Evolutionary conservation across 768 basidiomycete species (phyloP), one percentile per base, ranked within the genome.

Genomic region (Macrolepiota fuliginosa): DNA sequence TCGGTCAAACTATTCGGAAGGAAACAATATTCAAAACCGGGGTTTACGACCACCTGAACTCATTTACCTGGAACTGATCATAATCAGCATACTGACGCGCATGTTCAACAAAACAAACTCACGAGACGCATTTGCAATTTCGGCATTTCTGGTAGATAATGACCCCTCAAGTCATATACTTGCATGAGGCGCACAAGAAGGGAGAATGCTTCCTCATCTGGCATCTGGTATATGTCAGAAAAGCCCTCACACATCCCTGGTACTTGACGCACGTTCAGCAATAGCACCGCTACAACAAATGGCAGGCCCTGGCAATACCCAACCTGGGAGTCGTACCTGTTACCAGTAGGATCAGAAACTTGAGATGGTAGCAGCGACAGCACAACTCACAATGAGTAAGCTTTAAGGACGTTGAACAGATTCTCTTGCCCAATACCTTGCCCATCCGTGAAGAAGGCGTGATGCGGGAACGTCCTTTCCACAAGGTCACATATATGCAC

Each of bases 81-180:
- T 32, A 3, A 32, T 32, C 3, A 32, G 29, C 70, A 60, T 9
- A 55, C 11, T 19, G 25, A 32, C 29, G 7, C 7, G 7, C 29
- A 32, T 7, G 29, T 7, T 7, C 29, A 32, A 7, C 29, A 3
- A 7, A 32, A 32, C 7, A 32, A 32, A 71, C 86, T 76, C 70
- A 92, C 91, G 63, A 99, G 82, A 22, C 96, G 92, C 46, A 95
- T 77, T 71, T 98, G 97, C 4, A 99, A 73, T 66, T 94, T 96
- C 0, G 97, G 97, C 97, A 99, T 99, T 69, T 99, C 96, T 3
- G 97, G 96, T n/a, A 98, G 80, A 76, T 95, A 99, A 75, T 98
- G 96, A 1, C 94, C 94, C 47, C 96, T 87, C 2, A 98, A 81
- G 73, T 96, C 96, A 71, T 99, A 98, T 0, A 96, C 91, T 62